phyloP scores from a whole-genome alignment of 176 grass and related monocot genomes.

The Bonia amplexicaulis region DNA sequence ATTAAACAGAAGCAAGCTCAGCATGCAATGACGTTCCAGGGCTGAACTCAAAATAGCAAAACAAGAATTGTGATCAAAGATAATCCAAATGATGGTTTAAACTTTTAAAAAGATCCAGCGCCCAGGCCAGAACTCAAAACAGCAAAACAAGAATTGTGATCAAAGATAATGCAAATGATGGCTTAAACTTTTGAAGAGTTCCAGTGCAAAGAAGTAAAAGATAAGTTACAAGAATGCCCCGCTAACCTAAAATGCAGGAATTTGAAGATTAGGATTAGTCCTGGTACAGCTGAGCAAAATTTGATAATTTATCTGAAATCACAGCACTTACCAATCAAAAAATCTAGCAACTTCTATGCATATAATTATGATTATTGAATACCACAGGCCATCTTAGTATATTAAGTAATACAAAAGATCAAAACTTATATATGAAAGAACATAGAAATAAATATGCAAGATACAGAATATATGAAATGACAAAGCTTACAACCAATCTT shows the following conservation, averaged over 20 bases:
- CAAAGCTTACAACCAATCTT: constrained; percentile 20
- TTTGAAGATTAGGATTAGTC: background rate
- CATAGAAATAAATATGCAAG: background rate
- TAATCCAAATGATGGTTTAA: background rate
- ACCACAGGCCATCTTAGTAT: background rate
- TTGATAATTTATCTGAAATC: background rate
- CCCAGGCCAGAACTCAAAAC: background rate
- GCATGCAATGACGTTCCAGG: background rate
- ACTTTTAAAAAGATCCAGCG: background rate
- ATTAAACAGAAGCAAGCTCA: background rate
- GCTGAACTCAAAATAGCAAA: background rate
- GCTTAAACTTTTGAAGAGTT: background rate
- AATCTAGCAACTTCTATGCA: background rate
- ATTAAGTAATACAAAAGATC: background rate
- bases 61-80: background rate
- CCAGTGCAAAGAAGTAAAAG: background rate
- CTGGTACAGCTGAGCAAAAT: background rate
- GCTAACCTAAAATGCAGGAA: background rate
- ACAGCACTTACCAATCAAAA: background rate
- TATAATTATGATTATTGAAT: constrained; percentile 14
- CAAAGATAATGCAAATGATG: background rate
- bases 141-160: background rate
- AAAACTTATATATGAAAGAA: constrained; percentile 4
- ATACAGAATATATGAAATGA: constrained; percentile 23
- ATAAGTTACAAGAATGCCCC: background rate